Percentiles rank a stretch among this genome's conserved stretches.
phyloP scores from a whole-genome alignment of 495 filamentous ascomycete species.

The Penicillium ucsense region DNA sequence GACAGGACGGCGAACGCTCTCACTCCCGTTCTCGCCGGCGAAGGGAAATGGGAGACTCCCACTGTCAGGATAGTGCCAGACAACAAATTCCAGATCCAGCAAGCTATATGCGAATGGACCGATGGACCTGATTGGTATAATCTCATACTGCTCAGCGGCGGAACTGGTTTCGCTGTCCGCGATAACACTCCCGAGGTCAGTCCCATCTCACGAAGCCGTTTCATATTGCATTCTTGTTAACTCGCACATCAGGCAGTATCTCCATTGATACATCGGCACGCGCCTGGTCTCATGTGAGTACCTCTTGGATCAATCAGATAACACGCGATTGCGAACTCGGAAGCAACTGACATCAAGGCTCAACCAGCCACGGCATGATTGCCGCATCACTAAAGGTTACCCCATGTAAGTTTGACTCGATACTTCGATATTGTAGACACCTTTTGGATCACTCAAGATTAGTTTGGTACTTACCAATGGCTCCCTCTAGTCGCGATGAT shows the following conservation, averaged over 20 bases:
- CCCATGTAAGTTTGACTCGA: constrained; percentile 57
- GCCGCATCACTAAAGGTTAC: constrained; percentile 75
- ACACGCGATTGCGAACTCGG: too few species aligned
- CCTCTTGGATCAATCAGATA: too few species aligned
- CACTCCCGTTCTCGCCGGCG: constrained; percentile 52
- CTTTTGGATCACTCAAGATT: too few species aligned
- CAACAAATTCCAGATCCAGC: constrained; percentile 62
- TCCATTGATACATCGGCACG: constrained; percentile 74
- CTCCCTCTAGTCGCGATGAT: constrained; percentile 75
- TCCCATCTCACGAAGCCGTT: not conserved
- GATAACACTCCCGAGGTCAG: constrained; percentile 83
- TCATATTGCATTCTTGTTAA: constrained; percentile 6
- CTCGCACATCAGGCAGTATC: constrained; percentile 56
- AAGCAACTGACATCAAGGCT: too few species aligned
- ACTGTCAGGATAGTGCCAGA: constrained; percentile 75
- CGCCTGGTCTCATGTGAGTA: constrained; percentile 74
- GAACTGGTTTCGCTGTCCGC: constrained; percentile 85
- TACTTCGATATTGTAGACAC: not conserved
- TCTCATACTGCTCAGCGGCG: constrained; percentile 79
- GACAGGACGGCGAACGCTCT: constrained; percentile 61
- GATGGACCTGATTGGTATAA: constrained; percentile 53
- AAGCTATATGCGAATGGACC: constrained; percentile 56
- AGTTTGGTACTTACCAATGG: constrained; percentile 7
- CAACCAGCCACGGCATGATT: constrained; percentile 77
- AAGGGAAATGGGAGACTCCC: constrained; percentile 61